Evolutionary conservation across 495 filamentous ascomycete genomes (phyloP).

Genomic region (Monascus purpureus): DNA sequence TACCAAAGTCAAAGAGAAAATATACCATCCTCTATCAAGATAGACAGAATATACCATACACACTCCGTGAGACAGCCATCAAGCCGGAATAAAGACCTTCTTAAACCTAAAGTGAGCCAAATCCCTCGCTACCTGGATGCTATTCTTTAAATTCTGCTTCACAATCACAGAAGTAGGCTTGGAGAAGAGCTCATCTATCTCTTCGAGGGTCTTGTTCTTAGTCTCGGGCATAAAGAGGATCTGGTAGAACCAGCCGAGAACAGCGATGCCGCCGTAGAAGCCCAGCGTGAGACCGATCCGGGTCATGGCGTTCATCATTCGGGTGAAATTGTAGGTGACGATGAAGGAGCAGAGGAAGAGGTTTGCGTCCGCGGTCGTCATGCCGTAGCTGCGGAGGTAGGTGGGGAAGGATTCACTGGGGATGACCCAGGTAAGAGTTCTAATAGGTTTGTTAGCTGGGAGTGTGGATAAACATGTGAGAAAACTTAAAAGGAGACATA

Average conservation of each 20-base stretch:
- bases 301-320: constrained; percentile 43
- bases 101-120: constrained; percentile 14
- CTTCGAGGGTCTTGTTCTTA: constrained; percentile 48
- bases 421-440: constrained; percentile 47
- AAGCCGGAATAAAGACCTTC: constrained; percentile 22
- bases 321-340: constrained; percentile 49
- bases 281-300: constrained; percentile 42
- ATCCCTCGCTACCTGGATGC: constrained; percentile 17
- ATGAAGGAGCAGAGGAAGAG: constrained; percentile 48
- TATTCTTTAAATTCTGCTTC: constrained; percentile 30
- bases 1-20: not conserved
- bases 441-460: too few relatives aligned
- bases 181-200: constrained; percentile 45
- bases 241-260: constrained; percentile 43
- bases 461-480: too few relatives aligned
- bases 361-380: constrained; percentile 41
- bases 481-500: too few relatives aligned
- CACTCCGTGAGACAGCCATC: not conserved
- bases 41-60: too few relatives aligned
- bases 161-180: constrained; percentile 42
- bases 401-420: constrained; percentile 47
- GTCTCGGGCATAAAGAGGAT: constrained; percentile 51
- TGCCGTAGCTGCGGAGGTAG: constrained; percentile 45
- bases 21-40: not conserved
- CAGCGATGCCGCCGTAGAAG: constrained; percentile 48